Conservation (phyloP, 2,329 filamentous ascomycete species). For the Trichoderma sp. region DNA sequence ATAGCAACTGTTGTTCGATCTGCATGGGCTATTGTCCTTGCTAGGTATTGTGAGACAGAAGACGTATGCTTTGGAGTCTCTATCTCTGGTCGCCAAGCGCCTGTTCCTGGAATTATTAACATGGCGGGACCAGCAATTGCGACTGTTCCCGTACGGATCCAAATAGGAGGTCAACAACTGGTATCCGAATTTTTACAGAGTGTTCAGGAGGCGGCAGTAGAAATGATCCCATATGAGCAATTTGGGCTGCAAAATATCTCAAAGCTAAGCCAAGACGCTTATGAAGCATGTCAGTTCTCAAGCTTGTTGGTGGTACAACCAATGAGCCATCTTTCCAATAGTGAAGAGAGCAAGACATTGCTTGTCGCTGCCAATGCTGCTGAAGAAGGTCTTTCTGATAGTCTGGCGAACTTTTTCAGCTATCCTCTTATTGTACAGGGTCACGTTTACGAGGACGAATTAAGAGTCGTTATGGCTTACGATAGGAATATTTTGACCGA, state of each 20-base stretch:
- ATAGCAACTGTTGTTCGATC: constrained; percentile 16
- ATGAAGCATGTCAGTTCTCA: neutral
- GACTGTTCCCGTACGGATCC: constrained; percentile 20
- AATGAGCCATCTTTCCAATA: neutral
- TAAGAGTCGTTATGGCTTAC: neutral
- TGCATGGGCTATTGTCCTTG: constrained; percentile 26
- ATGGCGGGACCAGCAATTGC: constrained; percentile 26
- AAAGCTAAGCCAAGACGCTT: neutral
- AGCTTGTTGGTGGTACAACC: neutral
- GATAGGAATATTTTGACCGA: neutral
- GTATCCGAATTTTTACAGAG: neutral
- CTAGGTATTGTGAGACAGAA: constrained; percentile 32
- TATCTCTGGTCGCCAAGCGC: constrained; percentile 24
- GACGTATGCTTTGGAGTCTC: constrained; percentile 25
- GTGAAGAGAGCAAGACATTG: neutral
- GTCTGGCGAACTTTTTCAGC: neutral
- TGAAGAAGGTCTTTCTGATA: neutral
- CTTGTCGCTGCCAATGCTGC: neutral
- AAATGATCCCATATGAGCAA: neutral
- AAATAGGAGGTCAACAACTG: neutral
- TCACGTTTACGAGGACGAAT: neutral
- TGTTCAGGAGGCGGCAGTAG: neutral
- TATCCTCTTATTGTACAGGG: neutral
- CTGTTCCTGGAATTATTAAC: constrained; percentile 21
- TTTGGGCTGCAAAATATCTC: neutral